These are phyloP conservation scores for Mallotus nudiflorus DNA, from an alignment of 345 rosid species.

Conservation along the genomic window DNA sequence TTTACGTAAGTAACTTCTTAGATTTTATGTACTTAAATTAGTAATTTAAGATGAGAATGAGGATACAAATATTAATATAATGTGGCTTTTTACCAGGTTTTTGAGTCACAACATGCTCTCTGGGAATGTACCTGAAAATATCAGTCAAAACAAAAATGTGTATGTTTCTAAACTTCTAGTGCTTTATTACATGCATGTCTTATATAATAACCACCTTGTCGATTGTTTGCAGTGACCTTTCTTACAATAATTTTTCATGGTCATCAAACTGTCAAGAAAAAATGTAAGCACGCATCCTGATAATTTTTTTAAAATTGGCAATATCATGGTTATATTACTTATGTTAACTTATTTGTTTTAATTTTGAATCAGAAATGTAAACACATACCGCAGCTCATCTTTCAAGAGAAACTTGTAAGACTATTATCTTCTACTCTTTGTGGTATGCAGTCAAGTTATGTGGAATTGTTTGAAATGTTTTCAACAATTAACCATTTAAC, in stretches of 20 bases:
- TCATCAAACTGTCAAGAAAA: background rate
- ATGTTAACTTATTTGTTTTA: background rate
- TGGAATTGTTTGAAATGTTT: no score
- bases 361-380: background rate
- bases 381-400: background rate
- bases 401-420: background rate
- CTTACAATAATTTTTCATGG: slow-evolving; percentile 1
- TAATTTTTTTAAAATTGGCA: background rate
- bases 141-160: slow-evolving; percentile 15
- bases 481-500: no score
- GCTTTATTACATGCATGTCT: no score
- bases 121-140: no score
- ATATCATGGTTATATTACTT: background rate
- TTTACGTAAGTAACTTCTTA: no score
- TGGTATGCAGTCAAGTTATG: no score
- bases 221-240: slow-evolving; percentile 2
- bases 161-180: background rate
- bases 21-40: no score
- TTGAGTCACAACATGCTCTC: no score
- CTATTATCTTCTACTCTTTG: background rate
- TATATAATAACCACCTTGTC: no score
- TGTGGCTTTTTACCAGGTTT: no score
- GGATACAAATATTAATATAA: no score
- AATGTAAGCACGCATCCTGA: background rate
- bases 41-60: no score